phyloP scores from a whole-genome alignment of 2,329 filamentous ascomycete genomes.

The Penicillium sp. region DNA sequence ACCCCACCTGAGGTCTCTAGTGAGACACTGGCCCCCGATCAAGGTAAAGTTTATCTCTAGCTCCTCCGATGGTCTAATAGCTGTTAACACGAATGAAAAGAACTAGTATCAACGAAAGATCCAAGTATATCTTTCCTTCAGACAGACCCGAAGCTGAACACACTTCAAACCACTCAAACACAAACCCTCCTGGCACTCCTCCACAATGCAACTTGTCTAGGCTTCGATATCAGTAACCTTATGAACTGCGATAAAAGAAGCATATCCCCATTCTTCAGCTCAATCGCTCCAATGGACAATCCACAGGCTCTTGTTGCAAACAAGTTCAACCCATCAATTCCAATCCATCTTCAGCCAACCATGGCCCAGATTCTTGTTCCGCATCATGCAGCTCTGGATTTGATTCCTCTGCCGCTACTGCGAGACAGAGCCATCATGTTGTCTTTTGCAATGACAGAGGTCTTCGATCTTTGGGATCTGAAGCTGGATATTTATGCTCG shows the following conservation, averaged over 20 bases:
- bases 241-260: slow-evolving; percentile 20
- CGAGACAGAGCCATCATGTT: slow-evolving; percentile 36
- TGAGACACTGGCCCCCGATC: background rate
- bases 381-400: slow-evolving; percentile 39
- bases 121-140: background rate
- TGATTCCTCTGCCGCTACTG: slow-evolving; percentile 37
- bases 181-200: slow-evolving; percentile 9
- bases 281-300: slow-evolving; percentile 11
- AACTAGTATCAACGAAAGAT: background rate
- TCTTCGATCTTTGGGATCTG: slow-evolving; percentile 36
- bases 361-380: slow-evolving; percentile 39
- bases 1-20: background rate
- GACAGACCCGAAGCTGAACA: slow-evolving; percentile 8
- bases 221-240: slow-evolving; percentile 24
- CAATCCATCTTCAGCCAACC: slow-evolving; percentile 38
- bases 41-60: background rate
- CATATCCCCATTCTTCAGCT: slow-evolving; percentile 38
- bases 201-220: slow-evolving; percentile 16
- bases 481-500: slow-evolving; percentile 39
- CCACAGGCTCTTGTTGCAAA: slow-evolving; percentile 24
- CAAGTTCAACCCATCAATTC: slow-evolving; percentile 21
- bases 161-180: slow-evolving; percentile 4
- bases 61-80: background rate
- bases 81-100: background rate
- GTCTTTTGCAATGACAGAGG: slow-evolving; percentile 28